These are phyloP conservation scores for Colletotrichum cordylinicola DNA, from an alignment of 2,329 filamentous ascomycete species.

Conservation along the genomic window DNA sequence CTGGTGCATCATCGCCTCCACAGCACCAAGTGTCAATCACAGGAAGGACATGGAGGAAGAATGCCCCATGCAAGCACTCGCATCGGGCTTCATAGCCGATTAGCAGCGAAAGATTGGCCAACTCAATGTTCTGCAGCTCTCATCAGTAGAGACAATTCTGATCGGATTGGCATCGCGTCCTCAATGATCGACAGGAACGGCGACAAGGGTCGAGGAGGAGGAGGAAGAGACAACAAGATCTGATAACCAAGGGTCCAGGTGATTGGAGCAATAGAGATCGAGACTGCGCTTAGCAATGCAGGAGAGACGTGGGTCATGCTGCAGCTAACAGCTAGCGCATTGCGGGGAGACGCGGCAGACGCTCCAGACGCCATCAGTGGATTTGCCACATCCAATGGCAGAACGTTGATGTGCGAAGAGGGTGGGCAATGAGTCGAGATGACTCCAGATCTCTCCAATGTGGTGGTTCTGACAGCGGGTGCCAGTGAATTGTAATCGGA, in stretches of 20 bases:
- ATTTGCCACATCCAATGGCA: neutral
- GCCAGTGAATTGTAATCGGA: neutral
- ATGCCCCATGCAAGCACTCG: neutral
- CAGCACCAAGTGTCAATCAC: neutral
- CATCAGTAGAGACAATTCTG: neutral
- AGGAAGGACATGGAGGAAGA: neutral
- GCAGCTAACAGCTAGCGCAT: slow-evolving; percentile 17
- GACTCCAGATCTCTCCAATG: neutral
- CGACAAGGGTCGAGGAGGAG: neutral
- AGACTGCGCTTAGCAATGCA: neutral
- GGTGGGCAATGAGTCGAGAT: neutral
- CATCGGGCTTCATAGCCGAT: neutral
- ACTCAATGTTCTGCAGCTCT: neutral
- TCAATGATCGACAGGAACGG: slow-evolving; percentile 6
- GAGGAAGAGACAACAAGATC: neutral
- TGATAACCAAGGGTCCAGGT: neutral
- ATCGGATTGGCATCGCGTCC: neutral
- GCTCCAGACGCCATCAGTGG: neutral
- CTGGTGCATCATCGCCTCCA: neutral
- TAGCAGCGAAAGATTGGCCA: neutral
- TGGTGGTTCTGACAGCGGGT: neutral
- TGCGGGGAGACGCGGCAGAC: slow-evolving; percentile 5
- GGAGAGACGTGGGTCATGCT: neutral
- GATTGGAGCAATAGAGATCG: neutral
- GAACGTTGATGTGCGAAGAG: neutral